These are phyloP conservation scores for Eutrema yunnanense DNA, from an alignment of 345 rosid genomes.

Conservation along the genomic window DNA sequence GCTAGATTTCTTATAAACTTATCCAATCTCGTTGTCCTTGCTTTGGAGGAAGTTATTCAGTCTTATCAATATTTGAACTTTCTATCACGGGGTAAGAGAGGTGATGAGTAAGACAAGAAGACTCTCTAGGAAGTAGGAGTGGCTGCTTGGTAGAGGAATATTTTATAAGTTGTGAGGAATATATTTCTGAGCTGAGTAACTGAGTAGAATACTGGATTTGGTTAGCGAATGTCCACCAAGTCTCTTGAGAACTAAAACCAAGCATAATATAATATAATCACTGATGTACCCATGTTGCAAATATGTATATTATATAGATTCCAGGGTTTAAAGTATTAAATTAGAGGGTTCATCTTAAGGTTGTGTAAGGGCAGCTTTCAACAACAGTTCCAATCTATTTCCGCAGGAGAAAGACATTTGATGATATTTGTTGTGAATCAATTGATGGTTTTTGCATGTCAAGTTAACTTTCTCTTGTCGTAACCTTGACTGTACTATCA, in stretches of 20 bases:
- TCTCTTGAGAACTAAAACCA: slow-evolving; percentile 5
- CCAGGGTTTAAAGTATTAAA: background rate
- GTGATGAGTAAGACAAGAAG: slow-evolving; percentile 6
- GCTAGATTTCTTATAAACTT: background rate
- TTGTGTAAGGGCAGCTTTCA: background rate
- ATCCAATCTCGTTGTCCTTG: background rate
- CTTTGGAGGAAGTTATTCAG: background rate
- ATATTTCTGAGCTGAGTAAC: background rate
- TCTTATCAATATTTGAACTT: background rate
- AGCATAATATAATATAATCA: background rate
- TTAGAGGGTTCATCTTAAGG: background rate
- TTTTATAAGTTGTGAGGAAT: background rate
- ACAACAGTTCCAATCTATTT: background rate
- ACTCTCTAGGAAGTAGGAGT: slow-evolving; percentile 9
- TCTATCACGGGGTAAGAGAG: background rate
- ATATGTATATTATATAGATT: background rate
- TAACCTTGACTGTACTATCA: background rate
- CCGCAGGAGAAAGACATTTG: background rate
- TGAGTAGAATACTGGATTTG: background rate
- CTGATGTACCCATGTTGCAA: background rate
- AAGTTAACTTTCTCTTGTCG: background rate
- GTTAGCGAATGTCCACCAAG: background rate
- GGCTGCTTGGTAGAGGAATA: background rate
- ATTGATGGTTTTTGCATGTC: background rate
- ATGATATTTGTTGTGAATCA: background rate